Evolutionary conservation across 2,329 filamentous ascomycete genomes (phyloP).

Genomic region (Delphinella strobiligena): DNA sequence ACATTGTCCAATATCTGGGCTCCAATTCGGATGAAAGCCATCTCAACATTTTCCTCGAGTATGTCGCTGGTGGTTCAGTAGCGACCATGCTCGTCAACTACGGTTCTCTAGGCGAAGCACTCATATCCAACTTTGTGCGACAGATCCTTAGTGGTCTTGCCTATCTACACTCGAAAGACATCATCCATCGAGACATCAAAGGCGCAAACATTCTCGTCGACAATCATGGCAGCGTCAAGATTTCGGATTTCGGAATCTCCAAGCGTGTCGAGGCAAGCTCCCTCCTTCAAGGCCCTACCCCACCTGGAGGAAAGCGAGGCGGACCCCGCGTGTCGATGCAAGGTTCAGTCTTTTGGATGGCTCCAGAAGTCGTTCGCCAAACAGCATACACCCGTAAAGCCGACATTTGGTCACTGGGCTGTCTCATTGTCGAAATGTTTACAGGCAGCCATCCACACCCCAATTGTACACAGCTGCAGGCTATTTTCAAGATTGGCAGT

Average conservation of each 20-base stretch:
- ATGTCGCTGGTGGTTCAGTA: constrained; percentile 92
- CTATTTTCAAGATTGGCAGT: constrained; percentile 91
- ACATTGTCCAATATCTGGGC: constrained; percentile 96
- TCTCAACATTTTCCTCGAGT: constrained; percentile 99
- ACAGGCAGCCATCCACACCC: constrained; percentile 93
- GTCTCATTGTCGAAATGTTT: constrained; percentile 98
- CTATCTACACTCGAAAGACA: constrained; percentile 87
- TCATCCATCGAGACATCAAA: constrained; percentile 98
- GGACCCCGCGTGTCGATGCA: constrained; percentile 68
- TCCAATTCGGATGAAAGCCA: constrained; percentile 83
- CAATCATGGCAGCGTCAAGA: constrained; percentile 98
- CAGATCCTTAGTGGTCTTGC: constrained; percentile 88
- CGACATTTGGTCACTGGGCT: constrained; percentile 96
- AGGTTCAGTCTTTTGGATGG: constrained; percentile 99
- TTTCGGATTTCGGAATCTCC: constrained; percentile 96
- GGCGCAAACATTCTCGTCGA: constrained; percentile 97
- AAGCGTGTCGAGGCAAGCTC: constrained; percentile 85
- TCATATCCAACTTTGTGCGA: constrained; percentile 91
- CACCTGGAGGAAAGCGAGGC: constrained; percentile 32
- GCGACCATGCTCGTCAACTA: constrained; percentile 99
- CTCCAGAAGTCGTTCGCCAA: constrained; percentile 94
- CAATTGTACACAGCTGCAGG: constrained; percentile 91
- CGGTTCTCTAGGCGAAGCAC: constrained; percentile 80
- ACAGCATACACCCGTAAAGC: constrained; percentile 97
- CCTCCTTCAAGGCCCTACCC: constrained; percentile 8